phyloP scores from a whole-genome alignment of 78 protist species.

The Dictyostelium purpureum region DNA sequence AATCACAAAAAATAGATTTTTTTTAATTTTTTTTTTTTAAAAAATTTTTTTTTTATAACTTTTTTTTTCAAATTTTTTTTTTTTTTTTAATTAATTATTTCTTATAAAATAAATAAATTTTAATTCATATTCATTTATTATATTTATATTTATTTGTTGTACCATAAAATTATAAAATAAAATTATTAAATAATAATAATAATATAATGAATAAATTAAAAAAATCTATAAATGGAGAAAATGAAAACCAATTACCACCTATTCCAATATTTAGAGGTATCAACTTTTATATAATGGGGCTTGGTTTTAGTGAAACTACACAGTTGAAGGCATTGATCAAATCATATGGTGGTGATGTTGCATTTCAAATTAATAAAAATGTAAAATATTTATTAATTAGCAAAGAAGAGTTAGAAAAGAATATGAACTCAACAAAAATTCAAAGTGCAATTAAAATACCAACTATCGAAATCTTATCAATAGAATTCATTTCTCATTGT shows the following conservation, averaged over 20 bases:
- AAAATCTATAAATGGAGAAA: too few species aligned
- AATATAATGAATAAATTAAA: too few species aligned
- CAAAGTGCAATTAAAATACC: constrained; percentile 5
- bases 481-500: constrained; percentile 25
- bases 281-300: constrained; percentile 8
- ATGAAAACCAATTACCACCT: neutral
- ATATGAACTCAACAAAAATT: constrained; percentile 23
- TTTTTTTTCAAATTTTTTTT: too few species aligned
- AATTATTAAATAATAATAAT: too few species aligned
- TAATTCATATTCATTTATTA: too few species aligned
- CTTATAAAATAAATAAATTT: too few species aligned
- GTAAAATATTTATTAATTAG: constrained; percentile 29
- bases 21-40: too few species aligned
- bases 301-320: neutral
- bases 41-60: too few species aligned
- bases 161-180: too few species aligned
- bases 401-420: constrained; percentile 12
- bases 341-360: constrained; percentile 28
- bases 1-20: too few species aligned
- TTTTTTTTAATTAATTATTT: too few species aligned
- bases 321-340: constrained; percentile 13
- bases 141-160: too few species aligned
- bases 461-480: neutral
- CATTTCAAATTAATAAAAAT: constrained; percentile 11
- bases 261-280: constrained; percentile 2